A percentile compares a stretch with the other conserved stretches of the same genome.
These are phyloP conservation scores for Scutellaria minor DNA, from an alignment of 257 asterid genomes.

Conservation along the genomic window DNA sequence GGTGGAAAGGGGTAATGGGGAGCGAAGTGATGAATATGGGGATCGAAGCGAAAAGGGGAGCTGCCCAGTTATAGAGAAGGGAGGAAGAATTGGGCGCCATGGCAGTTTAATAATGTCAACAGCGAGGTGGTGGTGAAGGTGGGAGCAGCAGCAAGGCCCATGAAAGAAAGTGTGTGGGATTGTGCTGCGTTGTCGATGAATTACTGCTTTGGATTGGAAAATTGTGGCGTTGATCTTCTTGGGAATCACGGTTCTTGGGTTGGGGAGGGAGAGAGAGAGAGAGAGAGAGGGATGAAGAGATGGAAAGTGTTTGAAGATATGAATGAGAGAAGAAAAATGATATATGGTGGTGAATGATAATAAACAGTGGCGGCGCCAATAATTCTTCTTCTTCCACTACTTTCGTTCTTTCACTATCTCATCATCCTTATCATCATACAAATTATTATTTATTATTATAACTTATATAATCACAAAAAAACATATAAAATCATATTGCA, in stretches of 20 bases:
- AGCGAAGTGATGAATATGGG: constrained; percentile 32
- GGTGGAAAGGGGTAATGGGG: constrained; percentile 51
- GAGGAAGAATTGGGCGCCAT: constrained; percentile 38
- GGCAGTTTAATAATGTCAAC: constrained; percentile 14
- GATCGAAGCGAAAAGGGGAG: constrained; percentile 22
- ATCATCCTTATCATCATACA: constrained; percentile 29
- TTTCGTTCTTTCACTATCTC: constrained; percentile 16
- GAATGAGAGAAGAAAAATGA: neutral
- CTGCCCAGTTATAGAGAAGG: neutral
- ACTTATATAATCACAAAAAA: too few relatives aligned
- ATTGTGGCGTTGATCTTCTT: neutral
- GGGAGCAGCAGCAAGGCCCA: constrained; percentile 35
- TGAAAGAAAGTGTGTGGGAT: constrained; percentile 3
- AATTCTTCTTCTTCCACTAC: neutral
- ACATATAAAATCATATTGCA: too few relatives aligned
- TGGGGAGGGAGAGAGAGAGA: neutral
- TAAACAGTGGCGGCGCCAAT: constrained; percentile 23
- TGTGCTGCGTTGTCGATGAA: neutral
- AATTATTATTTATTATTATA: neutral
- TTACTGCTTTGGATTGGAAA: neutral
- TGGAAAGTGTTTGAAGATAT: neutral
- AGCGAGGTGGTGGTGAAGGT: constrained; percentile 2
- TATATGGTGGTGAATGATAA: too few relatives aligned
- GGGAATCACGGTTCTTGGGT: neutral
- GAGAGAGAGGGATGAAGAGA: neutral